Evolutionary conservation across 352 stramenopile genomes (phyloP).

Genomic region (Globisporangium middletonii): DNA sequence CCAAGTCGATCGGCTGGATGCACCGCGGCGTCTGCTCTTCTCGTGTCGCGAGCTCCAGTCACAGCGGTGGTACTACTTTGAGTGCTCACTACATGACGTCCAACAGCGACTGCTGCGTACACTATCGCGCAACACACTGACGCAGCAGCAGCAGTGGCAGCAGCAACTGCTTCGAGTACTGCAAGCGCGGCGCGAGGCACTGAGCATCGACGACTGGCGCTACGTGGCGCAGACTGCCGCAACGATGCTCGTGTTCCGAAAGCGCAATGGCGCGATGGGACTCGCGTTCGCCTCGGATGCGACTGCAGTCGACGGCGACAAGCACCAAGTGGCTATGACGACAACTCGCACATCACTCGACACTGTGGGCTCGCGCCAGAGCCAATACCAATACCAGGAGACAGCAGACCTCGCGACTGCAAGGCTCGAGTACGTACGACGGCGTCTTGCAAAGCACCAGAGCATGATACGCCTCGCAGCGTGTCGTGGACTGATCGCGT

Average conservation of each 20-base stretch:
- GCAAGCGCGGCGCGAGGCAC: too few relatives aligned
- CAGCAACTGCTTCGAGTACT: too few relatives aligned
- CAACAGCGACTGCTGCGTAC: slow-evolving; percentile 7
- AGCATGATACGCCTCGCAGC: slow-evolving; percentile 17
- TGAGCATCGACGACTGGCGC: slow-evolving; percentile 24
- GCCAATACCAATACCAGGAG: background rate
- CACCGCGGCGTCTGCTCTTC: slow-evolving; percentile 40
- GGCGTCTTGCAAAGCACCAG: slow-evolving; percentile 43
- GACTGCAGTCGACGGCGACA: background rate
- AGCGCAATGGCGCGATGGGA: slow-evolving; percentile 21
- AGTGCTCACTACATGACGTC: slow-evolving; percentile 38
- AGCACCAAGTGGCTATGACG: background rate
- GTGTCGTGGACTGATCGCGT: slow-evolving; percentile 2
- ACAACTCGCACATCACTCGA: background rate
- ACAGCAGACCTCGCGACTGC: slow-evolving; percentile 3
- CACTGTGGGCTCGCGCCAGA: background rate
- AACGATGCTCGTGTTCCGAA: slow-evolving; percentile 24
- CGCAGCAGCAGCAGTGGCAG: background rate
- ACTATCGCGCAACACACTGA: background rate
- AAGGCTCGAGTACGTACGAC: slow-evolving; percentile 10
- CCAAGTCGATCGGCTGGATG: slow-evolving; percentile 32
- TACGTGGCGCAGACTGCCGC: slow-evolving; percentile 15
- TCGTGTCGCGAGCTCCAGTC: slow-evolving; percentile 45
- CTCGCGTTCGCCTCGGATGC: background rate
- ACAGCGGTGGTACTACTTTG: slow-evolving; percentile 33